phyloP scores from a whole-genome alignment of 2,329 filamentous ascomycete species.

The Colletotrichum spinosum region DNA sequence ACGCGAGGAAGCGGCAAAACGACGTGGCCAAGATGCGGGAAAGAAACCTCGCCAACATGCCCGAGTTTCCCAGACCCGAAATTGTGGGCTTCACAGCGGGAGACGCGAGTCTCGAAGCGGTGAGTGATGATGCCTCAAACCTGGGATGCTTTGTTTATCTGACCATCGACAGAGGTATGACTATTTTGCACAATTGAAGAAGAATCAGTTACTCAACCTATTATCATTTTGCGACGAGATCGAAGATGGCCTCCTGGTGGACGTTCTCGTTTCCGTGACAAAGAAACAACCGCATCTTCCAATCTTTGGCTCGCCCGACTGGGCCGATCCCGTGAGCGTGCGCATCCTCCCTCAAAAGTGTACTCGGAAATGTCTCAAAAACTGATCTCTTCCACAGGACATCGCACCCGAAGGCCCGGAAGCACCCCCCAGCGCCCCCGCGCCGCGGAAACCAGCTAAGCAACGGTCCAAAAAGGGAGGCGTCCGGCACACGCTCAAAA shows the following conservation, averaged over 20 bases:
- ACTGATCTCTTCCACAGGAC: neutral
- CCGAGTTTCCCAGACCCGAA: constrained; percentile 49
- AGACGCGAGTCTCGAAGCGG: constrained; percentile 47
- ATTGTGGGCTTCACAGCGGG: constrained; percentile 53
- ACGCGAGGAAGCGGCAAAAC: constrained; percentile 39
- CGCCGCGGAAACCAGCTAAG: constrained; percentile 38
- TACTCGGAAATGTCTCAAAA: neutral
- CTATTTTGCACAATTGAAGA: constrained; percentile 53
- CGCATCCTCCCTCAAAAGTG: neutral
- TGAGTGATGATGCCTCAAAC: constrained; percentile 31
- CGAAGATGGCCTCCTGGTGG: constrained; percentile 53
- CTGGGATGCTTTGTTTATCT: neutral
- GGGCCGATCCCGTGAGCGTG: constrained; percentile 44
- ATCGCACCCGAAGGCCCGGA: neutral
- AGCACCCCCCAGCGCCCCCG: neutral
- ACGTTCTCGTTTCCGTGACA: constrained; percentile 56
- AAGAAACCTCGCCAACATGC: constrained; percentile 47
- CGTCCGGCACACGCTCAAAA: constrained; percentile 48
- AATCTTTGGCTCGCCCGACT: constrained; percentile 56
- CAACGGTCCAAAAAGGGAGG: constrained; percentile 47
- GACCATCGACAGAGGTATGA: constrained; percentile 46
- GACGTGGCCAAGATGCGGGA: constrained; percentile 48
- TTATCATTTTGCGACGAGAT: constrained; percentile 55
- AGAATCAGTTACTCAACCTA: constrained; percentile 53
- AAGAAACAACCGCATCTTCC: constrained; percentile 56